phyloP scores from a whole-genome alignment of 805 yeast genomes.

The Komagataella pseudopastoris region DNA sequence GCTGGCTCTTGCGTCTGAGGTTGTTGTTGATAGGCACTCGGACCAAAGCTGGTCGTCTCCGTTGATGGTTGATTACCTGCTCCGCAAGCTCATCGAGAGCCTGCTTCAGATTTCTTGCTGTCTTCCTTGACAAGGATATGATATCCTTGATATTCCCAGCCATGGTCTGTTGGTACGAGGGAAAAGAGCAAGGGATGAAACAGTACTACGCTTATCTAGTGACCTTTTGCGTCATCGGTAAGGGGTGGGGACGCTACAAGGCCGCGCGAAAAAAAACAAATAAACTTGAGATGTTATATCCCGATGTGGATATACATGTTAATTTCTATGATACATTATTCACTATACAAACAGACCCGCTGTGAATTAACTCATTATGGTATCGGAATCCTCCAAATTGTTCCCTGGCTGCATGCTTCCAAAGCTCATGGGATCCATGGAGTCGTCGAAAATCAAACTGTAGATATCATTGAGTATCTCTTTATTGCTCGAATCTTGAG shows the following conservation, averaged over 20 bases:
- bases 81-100: conserved; percentile 34
- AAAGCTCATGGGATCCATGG: conserved; percentile 22
- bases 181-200: background rate
- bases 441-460: conserved; percentile 30
- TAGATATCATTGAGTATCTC: conserved; percentile 27
- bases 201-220: background rate
- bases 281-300: background rate
- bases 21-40: conserved; percentile 24
- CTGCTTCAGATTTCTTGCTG: conserved; percentile 32
- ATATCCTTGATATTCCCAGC: conserved; percentile 20
- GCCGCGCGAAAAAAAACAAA: background rate
- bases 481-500: conserved; percentile 6
- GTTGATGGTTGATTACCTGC: conserved; percentile 8
- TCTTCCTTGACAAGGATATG: conserved; percentile 28
- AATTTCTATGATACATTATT: background rate
- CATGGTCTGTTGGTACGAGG: background rate
- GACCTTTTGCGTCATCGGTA: background rate
- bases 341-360: background rate
- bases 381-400: background rate
- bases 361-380: background rate
- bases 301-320: background rate
- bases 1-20: conserved; percentile 4
- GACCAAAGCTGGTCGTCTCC: conserved; percentile 14
- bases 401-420: conserved; percentile 3
- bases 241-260: background rate